These are phyloP conservation scores for Eremochloa ophiuroides DNA, from an alignment of 176 grass and related monocot species.

Conservation along the genomic window DNA sequence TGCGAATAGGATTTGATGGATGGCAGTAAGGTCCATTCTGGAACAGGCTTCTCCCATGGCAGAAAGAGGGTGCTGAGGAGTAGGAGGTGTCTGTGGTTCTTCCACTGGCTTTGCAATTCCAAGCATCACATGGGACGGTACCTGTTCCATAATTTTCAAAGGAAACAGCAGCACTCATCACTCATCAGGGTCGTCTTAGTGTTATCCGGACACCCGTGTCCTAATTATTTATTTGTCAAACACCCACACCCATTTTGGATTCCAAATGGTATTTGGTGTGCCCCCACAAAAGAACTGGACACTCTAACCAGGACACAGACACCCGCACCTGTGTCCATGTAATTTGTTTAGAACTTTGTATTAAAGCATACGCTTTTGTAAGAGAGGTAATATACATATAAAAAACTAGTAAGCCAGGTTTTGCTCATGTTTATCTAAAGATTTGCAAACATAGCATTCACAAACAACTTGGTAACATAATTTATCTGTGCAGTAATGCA, in stretches of 20 bases:
- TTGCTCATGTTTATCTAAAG: not conserved
- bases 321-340: not conserved
- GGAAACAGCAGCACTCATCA: not conserved
- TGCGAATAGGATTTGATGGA: constrained; percentile 79
- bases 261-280: not conserved
- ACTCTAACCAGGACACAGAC: not conserved
- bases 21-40: constrained; percentile 72
- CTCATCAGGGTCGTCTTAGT: not conserved
- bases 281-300: not conserved
- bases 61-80: constrained; percentile 56
- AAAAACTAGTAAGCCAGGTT: not conserved
- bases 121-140: constrained; percentile 72
- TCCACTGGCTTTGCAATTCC: constrained; percentile 41
- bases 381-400: not conserved
- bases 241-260: not conserved
- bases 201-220: not conserved
- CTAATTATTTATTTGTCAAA: not conserved
- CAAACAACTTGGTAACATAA: not conserved
- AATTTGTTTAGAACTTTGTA: not conserved
- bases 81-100: constrained; percentile 33
- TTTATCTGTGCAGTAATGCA: not conserved
- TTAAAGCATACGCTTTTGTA: not conserved
- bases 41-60: constrained; percentile 88
- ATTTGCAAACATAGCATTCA: not conserved
- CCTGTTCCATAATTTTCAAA: constrained; percentile 48